A percentile compares a stretch with the other conserved stretches of the same genome.
phyloP scores from a whole-genome alignment of 2,329 filamentous ascomycete genomes.

The Fusarium sp. region DNA sequence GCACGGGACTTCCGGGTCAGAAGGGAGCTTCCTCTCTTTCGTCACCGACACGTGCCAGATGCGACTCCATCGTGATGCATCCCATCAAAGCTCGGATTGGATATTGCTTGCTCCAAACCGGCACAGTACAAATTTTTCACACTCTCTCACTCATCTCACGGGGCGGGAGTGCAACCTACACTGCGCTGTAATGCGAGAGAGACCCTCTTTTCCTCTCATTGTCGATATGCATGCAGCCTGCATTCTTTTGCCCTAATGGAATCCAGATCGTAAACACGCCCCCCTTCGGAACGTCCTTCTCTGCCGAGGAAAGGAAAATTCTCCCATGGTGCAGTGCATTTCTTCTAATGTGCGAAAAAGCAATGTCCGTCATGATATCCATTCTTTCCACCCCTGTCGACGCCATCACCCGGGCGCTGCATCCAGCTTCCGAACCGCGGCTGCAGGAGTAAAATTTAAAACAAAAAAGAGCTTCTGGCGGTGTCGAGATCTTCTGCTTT shows the following conservation, averaged over 20 bases:
- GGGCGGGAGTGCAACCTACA: constrained; percentile 4
- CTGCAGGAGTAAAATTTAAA: constrained; percentile 9
- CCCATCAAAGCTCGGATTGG: constrained; percentile 19
- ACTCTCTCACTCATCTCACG: constrained; percentile 5
- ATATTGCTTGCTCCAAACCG: constrained; percentile 34
- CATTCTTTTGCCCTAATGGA: constrained; percentile 43
- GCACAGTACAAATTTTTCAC: constrained; percentile 3
- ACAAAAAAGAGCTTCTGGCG: constrained; percentile 16
- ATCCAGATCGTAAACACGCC: constrained; percentile 26
- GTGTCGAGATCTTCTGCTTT: constrained; percentile 25
- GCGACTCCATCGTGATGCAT: constrained; percentile 43
- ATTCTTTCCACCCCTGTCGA: constrained; percentile 19
- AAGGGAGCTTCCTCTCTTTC: constrained; percentile 21
- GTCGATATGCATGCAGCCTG: constrained; percentile 35
- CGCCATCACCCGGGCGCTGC: constrained; percentile 37
- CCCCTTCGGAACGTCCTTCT: constrained; percentile 16
- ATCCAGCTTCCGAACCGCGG: constrained; percentile 36
- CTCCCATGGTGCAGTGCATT: not conserved
- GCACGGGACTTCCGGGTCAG: constrained; percentile 21
- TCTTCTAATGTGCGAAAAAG: constrained; percentile 39
- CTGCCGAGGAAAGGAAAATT: constrained; percentile 22
- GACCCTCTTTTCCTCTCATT: constrained; percentile 33
- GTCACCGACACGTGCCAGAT: constrained; percentile 42
- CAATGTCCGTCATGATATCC: constrained; percentile 25
- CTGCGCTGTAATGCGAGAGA: constrained; percentile 15